These are phyloP conservation scores for Fragilariopsis cylindrus DNA, from an alignment of 108 stramenopile genomes.

Conservation along the genomic window DNA sequence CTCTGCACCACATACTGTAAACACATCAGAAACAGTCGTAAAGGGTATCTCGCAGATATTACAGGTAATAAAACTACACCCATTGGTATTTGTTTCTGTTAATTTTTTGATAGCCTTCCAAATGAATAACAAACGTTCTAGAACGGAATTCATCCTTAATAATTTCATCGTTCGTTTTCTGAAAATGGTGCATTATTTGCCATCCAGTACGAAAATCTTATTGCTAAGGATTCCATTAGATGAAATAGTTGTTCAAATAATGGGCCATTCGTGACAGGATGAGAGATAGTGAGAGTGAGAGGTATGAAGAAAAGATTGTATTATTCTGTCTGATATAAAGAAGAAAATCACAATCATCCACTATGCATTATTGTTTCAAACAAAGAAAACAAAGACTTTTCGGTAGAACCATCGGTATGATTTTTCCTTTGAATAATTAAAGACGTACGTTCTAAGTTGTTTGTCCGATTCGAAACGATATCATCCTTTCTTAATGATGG, in stretches of 20 bases:
- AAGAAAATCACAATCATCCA: no score
- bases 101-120: constrained; percentile 40
- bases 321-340: no score
- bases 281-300: no score
- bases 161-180: constrained; percentile 58
- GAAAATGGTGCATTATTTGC: constrained; percentile 70
- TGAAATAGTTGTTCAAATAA: no score
- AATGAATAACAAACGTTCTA: constrained; percentile 51
- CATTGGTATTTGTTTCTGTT: constrained; percentile 22
- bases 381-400: no score
- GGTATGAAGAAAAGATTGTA: no score
- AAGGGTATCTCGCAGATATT: constrained; percentile 47
- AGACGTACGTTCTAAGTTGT: constrained; percentile 11
- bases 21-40: constrained; percentile 46
- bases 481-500: constrained; percentile 34
- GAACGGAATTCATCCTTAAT: constrained; percentile 45
- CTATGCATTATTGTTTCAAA: no score
- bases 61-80: constrained; percentile 38
- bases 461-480: not conserved
- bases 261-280: no score
- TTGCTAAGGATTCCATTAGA: not conserved
- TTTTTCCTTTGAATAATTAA: not conserved
- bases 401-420: no score
- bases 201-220: constrained; percentile 73
- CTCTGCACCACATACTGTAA: constrained; percentile 73